Evolutionary conservation across 371 early-diverging fungal genomes (phyloP).

Genomic region (Chytridium lagenaria): DNA sequence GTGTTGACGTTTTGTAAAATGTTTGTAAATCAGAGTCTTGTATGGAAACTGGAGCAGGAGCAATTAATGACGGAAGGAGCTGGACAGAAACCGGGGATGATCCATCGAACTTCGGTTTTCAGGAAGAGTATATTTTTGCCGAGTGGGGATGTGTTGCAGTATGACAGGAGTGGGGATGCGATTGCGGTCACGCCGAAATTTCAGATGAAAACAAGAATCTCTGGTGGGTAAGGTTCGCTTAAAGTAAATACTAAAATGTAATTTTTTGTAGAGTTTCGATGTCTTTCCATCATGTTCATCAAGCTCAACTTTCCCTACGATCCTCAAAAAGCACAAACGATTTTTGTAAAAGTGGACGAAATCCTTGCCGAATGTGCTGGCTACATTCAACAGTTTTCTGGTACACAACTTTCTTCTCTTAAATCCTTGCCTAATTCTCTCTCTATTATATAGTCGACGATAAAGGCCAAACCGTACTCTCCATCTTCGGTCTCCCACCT

Average conservation of each 20-base stretch:
- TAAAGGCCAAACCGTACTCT: slow-evolving; percentile 34
- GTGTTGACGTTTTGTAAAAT: slow-evolving; percentile 16
- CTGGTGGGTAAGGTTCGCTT: no score
- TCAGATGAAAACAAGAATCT: no score
- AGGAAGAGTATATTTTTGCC: slow-evolving; percentile 1
- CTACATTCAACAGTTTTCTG: slow-evolving; percentile 34
- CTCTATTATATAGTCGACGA: slow-evolving; percentile 22
- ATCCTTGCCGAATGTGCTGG: slow-evolving; percentile 24
- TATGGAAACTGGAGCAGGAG: slow-evolving; percentile 16
- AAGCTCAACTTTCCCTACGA: slow-evolving; percentile 30
- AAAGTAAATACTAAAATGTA: no score
- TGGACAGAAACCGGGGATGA: not conserved
- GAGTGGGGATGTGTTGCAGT: no score
- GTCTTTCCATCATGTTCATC: slow-evolving; percentile 35
- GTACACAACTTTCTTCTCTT: not conserved
- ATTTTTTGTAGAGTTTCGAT: slow-evolving; percentile 31
- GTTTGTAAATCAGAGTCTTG: slow-evolving; percentile 16
- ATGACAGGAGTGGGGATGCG: no score
- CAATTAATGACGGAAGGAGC: not conserved
- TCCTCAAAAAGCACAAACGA: slow-evolving; percentile 25
- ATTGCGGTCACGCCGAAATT: no score
- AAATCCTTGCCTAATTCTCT: not conserved
- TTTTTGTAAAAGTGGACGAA: slow-evolving; percentile 22
- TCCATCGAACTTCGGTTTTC: not conserved
- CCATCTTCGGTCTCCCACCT: slow-evolving; percentile 38